phyloP scores from a whole-genome alignment of 192 early-diverging fungal species.

The Linnemannia schmuckeri region DNA sequence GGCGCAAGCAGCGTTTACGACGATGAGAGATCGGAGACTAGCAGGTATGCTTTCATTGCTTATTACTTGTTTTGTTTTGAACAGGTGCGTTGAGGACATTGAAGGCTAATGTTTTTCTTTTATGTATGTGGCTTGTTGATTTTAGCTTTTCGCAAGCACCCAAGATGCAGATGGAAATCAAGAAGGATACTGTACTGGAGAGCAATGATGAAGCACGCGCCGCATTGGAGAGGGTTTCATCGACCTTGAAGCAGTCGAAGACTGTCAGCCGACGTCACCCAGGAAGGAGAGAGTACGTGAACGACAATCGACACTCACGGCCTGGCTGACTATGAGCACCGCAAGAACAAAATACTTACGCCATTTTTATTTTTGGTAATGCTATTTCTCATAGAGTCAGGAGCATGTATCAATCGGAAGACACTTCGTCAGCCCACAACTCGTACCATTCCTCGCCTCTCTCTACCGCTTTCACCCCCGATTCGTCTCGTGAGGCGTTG shows the following conservation, averaged over 20 bases:
- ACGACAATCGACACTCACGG: neutral
- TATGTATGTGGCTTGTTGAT: neutral
- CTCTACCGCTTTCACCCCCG: constrained; percentile 20
- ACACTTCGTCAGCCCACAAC: constrained; percentile 28
- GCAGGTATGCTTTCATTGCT: constrained; percentile 25
- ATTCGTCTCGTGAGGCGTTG: constrained; percentile 23
- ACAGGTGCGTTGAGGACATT: no score
- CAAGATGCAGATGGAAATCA: constrained; percentile 51
- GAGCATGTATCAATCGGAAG: constrained; percentile 54
- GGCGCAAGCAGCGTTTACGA: constrained; percentile 47
- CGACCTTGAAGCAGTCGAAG: constrained; percentile 46
- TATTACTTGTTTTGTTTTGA: neutral
- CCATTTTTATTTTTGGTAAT: neutral
- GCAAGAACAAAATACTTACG: no score
- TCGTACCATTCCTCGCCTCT: constrained; percentile 44
- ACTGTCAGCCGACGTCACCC: constrained; percentile 45
- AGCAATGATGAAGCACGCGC: constrained; percentile 52
- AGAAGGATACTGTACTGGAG: constrained; percentile 34
- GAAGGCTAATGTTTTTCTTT: neutral
- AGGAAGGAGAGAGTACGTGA: constrained; percentile 42
- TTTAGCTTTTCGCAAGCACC: constrained; percentile 46
- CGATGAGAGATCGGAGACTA: constrained; percentile 56
- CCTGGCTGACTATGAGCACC: neutral
- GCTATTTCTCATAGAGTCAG: constrained; percentile 29
- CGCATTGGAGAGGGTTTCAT: constrained; percentile 43